These are phyloP conservation scores for Logfia minima DNA, from an alignment of 129 eudicot species.

Conservation along the genomic window DNA sequence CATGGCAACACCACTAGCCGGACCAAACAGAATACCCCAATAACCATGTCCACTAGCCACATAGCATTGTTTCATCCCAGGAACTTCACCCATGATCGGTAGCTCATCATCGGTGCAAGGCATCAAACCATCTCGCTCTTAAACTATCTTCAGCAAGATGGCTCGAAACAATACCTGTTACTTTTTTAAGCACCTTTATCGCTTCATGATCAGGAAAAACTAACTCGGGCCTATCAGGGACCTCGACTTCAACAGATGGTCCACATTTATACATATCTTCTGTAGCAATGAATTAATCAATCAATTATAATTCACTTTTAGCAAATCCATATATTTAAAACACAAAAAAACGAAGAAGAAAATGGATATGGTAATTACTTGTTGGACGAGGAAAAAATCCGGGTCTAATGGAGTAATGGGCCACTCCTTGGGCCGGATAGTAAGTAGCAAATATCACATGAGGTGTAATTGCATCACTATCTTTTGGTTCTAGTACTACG, in stretches of 20 bases:
- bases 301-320: not conserved
- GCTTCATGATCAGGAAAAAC: conserved; percentile 58
- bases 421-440: conserved; percentile 45
- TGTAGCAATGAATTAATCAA: not conserved
- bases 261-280: not conserved
- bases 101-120: conserved; percentile 73
- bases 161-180: conserved; percentile 59
- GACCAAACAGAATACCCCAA: conserved; percentile 84
- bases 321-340: not conserved
- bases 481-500: conserved; percentile 66
- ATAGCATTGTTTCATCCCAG: conserved; percentile 56
- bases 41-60: conserved; percentile 86
- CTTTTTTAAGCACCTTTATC: conserved; percentile 53
- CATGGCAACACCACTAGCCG: conserved; percentile 47
- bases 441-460: conserved; percentile 65
- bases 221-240: conserved; percentile 27
- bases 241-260: not conserved
- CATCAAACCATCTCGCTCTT: conserved; percentile 74
- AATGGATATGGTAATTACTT: not conserved
- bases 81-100: conserved; percentile 81
- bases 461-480: conserved; percentile 48
- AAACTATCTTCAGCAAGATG: conserved; percentile 58
- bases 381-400: conserved; percentile 86
- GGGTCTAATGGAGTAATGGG: conserved; percentile 75
- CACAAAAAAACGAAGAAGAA: too few species aligned